A percentile compares a stretch with the other conserved stretches of the same genome.
phyloP scores from a whole-genome alignment of 208 protist genomes.

The Trypanosoma melophagium region DNA sequence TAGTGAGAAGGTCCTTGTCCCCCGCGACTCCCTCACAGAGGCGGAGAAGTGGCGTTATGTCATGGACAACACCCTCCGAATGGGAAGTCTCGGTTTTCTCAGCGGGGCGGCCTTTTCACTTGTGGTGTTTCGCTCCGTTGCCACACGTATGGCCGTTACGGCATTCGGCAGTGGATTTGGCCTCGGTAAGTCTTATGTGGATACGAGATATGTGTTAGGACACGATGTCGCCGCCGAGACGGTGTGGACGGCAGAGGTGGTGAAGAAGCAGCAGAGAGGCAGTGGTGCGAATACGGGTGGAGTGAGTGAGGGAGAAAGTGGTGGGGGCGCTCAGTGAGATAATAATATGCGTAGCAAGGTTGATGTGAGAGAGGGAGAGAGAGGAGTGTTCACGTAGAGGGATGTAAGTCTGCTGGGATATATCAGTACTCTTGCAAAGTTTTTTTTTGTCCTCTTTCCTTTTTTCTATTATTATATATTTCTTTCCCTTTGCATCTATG shows the following conservation, averaged over 20 bases:
- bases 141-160: conserved; percentile 48
- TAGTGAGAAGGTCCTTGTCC: conserved; percentile 34
- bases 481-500: too few species aligned
- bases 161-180: conserved; percentile 76
- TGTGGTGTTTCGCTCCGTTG: conserved; percentile 67
- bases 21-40: conserved; percentile 71
- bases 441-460: too few species aligned
- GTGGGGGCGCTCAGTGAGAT: neutral
- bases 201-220: conserved; percentile 81
- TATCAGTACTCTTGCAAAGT: too few species aligned
- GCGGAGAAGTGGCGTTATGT: conserved; percentile 78
- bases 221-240: conserved; percentile 73
- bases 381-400: neutral
- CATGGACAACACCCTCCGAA: conserved; percentile 76
- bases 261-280: conserved; percentile 14
- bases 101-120: conserved; percentile 58
- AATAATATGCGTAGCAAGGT: neutral
- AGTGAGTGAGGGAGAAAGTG: conserved; percentile 1
- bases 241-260: conserved; percentile 65
- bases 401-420: too few species aligned
- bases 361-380: neutral
- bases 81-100: conserved; percentile 75
- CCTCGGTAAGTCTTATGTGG: conserved; percentile 83
- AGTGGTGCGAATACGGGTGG: neutral
- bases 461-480: too few species aligned